A percentile compares a stretch with the other conserved stretches of the same genome.
Evolutionary conservation across 1,139 yeast genomes (phyloP).

Genomic region (Hyphopichia wangnamkhiaoensis): DNA sequence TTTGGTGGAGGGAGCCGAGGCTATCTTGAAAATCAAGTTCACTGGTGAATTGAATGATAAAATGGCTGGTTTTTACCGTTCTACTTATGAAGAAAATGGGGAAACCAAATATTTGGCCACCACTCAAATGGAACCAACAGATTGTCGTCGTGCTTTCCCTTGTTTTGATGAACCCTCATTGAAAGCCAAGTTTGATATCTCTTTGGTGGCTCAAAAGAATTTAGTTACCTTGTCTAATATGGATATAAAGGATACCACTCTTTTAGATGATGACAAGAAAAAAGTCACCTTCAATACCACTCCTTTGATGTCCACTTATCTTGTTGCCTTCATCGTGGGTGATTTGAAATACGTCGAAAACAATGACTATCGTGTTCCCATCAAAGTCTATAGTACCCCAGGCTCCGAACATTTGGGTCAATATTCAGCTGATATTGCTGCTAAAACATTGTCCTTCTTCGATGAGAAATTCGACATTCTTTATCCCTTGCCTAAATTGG

Average conservation of each 20-base stretch:
- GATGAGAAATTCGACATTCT: slow-evolving; percentile 54
- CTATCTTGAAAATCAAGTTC: slow-evolving; percentile 54
- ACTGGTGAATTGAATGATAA: slow-evolving; percentile 73
- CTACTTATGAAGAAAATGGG: slow-evolving; percentile 65
- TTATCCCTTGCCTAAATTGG: slow-evolving; percentile 62
- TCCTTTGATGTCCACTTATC: slow-evolving; percentile 77
- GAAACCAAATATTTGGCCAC: slow-evolving; percentile 67
- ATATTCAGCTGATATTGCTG: slow-evolving; percentile 53
- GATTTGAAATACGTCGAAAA: slow-evolving; percentile 73
- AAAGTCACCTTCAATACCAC: slow-evolving; percentile 53
- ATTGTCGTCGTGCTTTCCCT: slow-evolving; percentile 89
- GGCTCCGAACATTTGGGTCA: slow-evolving; percentile 52
- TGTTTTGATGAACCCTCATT: slow-evolving; percentile 86
- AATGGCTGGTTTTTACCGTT: slow-evolving; percentile 88
- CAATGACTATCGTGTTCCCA: slow-evolving; percentile 63
- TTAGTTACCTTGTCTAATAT: slow-evolving; percentile 77
- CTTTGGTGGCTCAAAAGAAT: slow-evolving; percentile 57
- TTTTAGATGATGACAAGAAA: slow-evolving; percentile 47
- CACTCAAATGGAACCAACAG: slow-evolving; percentile 89
- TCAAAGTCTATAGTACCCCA: slow-evolving; percentile 56
- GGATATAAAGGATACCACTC: slow-evolving; percentile 60
- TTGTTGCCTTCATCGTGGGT: slow-evolving; percentile 78
- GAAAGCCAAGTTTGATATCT: slow-evolving; percentile 75
- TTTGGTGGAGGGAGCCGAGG: slow-evolving; percentile 45
- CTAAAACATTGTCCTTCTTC: slow-evolving; percentile 53